phyloP scores from a whole-genome alignment of 805 yeast genomes.

The Candida michaelii region DNA sequence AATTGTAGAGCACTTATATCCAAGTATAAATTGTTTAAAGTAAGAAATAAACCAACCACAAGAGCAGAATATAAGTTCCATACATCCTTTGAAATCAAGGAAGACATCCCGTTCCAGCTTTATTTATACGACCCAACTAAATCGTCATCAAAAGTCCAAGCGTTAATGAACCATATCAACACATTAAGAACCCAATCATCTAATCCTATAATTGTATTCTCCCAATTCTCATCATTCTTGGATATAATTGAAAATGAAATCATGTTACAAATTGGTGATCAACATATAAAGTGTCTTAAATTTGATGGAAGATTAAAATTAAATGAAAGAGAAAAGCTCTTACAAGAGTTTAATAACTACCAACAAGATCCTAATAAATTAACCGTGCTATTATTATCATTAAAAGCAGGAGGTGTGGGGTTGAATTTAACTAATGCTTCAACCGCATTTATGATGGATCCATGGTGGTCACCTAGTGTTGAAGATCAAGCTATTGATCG shows the following conservation, averaged over 20 bases:
- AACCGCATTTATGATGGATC: slow-evolving; percentile 87
- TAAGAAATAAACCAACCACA: slow-evolving; percentile 27
- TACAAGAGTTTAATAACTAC: slow-evolving; percentile 50
- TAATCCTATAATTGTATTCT: slow-evolving; percentile 81
- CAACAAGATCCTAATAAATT: slow-evolving; percentile 28
- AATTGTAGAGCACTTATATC: slow-evolving; percentile 65
- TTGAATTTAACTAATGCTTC: slow-evolving; percentile 83
- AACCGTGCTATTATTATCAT: slow-evolving; percentile 63
- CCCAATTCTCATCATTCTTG: slow-evolving; percentile 82
- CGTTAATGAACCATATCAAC: slow-evolving; percentile 60
- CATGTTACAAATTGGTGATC: slow-evolving; percentile 36
- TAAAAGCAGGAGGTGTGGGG: slow-evolving; percentile 96
- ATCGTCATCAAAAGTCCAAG: slow-evolving; percentile 72
- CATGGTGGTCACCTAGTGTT: slow-evolving; percentile 95
- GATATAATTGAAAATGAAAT: slow-evolving; percentile 72
- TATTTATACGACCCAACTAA: slow-evolving; percentile 49
- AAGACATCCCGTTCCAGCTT: slow-evolving; percentile 30
- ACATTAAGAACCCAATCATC: slow-evolving; percentile 53
- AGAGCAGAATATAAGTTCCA: slow-evolving; percentile 31
- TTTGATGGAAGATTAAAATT: slow-evolving; percentile 81
- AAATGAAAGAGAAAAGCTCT: slow-evolving; percentile 60
- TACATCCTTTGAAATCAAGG: slow-evolving; percentile 22
- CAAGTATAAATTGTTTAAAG: slow-evolving; percentile 47
- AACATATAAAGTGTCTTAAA: slow-evolving; percentile 51
- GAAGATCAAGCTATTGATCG: slow-evolving; percentile 92